Evolutionary conservation across 495 filamentous ascomycete species (phyloP).

Genomic region (Clavariopsis aquatica): DNA sequence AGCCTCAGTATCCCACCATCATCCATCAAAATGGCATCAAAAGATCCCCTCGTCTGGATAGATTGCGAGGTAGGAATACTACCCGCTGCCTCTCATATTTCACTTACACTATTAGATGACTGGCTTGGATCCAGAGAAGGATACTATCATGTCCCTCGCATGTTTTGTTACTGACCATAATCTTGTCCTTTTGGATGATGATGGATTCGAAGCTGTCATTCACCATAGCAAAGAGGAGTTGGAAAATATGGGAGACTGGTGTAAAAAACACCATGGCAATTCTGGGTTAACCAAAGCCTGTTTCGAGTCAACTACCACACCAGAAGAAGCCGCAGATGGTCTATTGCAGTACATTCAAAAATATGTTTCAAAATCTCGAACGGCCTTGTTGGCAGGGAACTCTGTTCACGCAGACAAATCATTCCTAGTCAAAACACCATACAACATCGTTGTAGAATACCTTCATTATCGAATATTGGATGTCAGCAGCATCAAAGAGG

Average conservation of each 20-base stretch:
- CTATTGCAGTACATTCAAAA: conserved; percentile 77
- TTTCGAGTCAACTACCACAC: conserved; percentile 68
- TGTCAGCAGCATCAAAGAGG: conserved; percentile 89
- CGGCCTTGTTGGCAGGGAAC: conserved; percentile 82
- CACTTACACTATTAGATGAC: conserved; percentile 74
- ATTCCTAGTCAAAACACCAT: conserved; percentile 76
- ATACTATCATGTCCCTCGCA: conserved; percentile 88
- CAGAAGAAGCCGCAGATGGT: conserved; percentile 68
- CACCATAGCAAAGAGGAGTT: conserved; percentile 71
- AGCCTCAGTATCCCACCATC: not conserved
- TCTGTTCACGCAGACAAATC: conserved; percentile 86
- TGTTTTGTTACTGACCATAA: conserved; percentile 86
- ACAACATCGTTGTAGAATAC: conserved; percentile 67
- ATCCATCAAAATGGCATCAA: conserved; percentile 43
- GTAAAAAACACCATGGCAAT: conserved; percentile 62
- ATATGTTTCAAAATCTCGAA: conserved; percentile 62
- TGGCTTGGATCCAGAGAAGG: conserved; percentile 73
- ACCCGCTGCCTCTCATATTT: conserved; percentile 15
- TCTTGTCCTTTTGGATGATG: conserved; percentile 71
- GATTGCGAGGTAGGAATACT: conserved; percentile 71
- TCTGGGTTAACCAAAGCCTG: conserved; percentile 81
- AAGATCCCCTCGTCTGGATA: conserved; percentile 77
- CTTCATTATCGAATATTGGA: conserved; percentile 90
- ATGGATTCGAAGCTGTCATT: conserved; percentile 78
- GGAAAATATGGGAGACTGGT: conserved; percentile 75